Conservation (phyloP, 169 alveolate genomes). For the Cryptosporidium bovis region DNA sequence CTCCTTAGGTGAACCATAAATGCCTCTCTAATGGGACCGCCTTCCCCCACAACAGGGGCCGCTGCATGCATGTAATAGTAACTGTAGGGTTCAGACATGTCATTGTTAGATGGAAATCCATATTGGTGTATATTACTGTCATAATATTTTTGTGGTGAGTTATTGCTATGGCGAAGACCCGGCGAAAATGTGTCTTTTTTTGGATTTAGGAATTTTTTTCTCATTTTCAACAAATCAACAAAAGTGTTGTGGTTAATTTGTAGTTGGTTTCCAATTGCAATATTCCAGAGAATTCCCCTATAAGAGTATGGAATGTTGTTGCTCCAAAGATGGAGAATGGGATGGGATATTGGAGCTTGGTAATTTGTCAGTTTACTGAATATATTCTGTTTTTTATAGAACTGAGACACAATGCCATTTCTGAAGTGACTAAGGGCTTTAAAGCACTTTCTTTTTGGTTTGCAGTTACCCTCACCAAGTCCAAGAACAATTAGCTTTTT, state of each 20-base stretch:
- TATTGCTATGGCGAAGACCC: too few relatives aligned
- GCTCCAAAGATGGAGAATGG: slow-evolving; percentile 34
- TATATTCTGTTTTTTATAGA: not conserved
- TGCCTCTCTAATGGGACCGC: slow-evolving; percentile 53
- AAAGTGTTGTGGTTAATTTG: slow-evolving; percentile 25
- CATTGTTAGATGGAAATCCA: not conserved
- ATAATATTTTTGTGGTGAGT: not conserved
- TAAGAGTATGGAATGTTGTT: slow-evolving; percentile 47
- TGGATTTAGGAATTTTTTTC: not conserved
- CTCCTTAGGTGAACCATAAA: slow-evolving; percentile 54
- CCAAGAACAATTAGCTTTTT: not conserved
- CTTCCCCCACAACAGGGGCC: slow-evolving; percentile 17
- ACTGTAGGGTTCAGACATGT: not conserved
- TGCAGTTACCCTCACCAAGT: not conserved
- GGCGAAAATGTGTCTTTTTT: too few relatives aligned
- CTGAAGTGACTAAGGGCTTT: too few relatives aligned
- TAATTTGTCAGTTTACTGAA: slow-evolving; percentile 20
- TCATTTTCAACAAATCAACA: slow-evolving; percentile 1
- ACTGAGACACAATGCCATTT: not conserved
- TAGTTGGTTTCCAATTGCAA: slow-evolving; percentile 43
- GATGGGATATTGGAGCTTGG: slow-evolving; percentile 70
- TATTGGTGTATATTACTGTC: not conserved
- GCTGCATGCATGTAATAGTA: not conserved
- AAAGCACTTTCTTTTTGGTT: not conserved
- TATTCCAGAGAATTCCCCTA: slow-evolving; percentile 61